Percentiles rank a stretch among this genome's conserved stretches.
phyloP scores from a whole-genome alignment of 2,329 filamentous ascomycete species.

The Capronia americana region DNA sequence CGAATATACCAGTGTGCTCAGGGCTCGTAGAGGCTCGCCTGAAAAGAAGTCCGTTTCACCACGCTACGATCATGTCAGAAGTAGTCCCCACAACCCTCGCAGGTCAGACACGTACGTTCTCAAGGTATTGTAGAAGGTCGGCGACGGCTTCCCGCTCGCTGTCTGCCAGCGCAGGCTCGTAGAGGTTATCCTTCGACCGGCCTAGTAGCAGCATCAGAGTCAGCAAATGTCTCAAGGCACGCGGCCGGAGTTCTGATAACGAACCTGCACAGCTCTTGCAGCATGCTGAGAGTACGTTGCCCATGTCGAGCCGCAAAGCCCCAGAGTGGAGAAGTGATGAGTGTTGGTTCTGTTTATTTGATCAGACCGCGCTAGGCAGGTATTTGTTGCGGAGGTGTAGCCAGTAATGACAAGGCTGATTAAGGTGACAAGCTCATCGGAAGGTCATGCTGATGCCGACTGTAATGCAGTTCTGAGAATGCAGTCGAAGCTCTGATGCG shows the following conservation, averaged over 20 bases:
- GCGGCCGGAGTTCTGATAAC: neutral
- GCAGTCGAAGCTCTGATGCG: slow-evolving; percentile 20
- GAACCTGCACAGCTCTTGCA: slow-evolving; percentile 41
- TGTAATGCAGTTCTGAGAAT: slow-evolving; percentile 27
- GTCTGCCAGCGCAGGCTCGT: slow-evolving; percentile 88
- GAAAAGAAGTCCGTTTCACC: slow-evolving; percentile 98
- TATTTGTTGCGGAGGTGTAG: slow-evolving; percentile 16
- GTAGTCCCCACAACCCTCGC: slow-evolving; percentile 33
- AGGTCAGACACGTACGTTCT: slow-evolving; percentile 73
- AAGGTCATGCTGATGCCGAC: slow-evolving; percentile 26
- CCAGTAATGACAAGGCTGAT: slow-evolving; percentile 11
- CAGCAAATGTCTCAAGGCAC: slow-evolving; percentile 1
- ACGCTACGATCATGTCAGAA: slow-evolving; percentile 63
- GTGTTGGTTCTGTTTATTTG: slow-evolving; percentile 19
- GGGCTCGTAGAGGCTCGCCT: slow-evolving; percentile 87
- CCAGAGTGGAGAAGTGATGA: slow-evolving; percentile 27
- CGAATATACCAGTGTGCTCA: slow-evolving; percentile 96
- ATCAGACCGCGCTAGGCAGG: slow-evolving; percentile 12
- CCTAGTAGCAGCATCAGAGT: slow-evolving; percentile 53
- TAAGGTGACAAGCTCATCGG: slow-evolving; percentile 28
- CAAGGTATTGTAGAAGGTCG: slow-evolving; percentile 91
- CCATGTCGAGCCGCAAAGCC: slow-evolving; percentile 38
- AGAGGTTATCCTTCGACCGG: slow-evolving; percentile 79
- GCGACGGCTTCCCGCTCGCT: slow-evolving; percentile 97
- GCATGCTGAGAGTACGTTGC: slow-evolving; percentile 41